Evolutionary conservation across 2,329 filamentous ascomycete genomes (phyloP), one percentile per base, ranked within the genome.

Genomic region (Cladosporium velox): DNA sequence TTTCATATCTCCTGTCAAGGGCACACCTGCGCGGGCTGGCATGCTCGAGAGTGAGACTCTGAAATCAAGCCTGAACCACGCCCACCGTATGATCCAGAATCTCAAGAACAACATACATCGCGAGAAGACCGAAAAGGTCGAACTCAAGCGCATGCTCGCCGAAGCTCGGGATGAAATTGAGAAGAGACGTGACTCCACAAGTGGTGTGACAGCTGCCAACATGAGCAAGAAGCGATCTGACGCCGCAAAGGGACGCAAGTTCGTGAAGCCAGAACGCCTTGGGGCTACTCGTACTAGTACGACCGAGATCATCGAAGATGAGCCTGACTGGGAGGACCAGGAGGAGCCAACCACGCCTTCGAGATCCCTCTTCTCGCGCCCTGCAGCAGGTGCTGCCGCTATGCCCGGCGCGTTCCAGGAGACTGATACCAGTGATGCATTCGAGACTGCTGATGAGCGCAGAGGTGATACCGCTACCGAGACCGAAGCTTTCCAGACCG

Each of bases 51-150:
- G 92, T 0, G 95, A 99, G 80, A 99, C 95, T 0, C 82, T 99
- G 71, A 96, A 95, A 81, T 96, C 93, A 64, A 97, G 94, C 30
- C 85, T 98, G 32, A 90, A 93, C 71, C 95, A 99, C 77, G 94
- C 95, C 47, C 95, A 98, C 77, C 88, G 94, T 66, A 97, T 96
- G 80, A 97, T 99, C 67, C 94, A 98, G 77, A 96, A 92, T 73
- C 87, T 98, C 72, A 93, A 96, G 79, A 93, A 91, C 77, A 96
- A 93, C 73, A 91, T 98, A 57, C 94, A 99, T 78, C 91, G 95
- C 38, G 95, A 99, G 79, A 99, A 98, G 88, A 97, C 94, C 0
- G 95, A 99, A 79, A 99, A 97, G 83, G 87, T 98, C 32, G 95
- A 99, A 79, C 86, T 98, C 64, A 93, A 92, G 79, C 91, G 94